Evolutionary conservation across 73 alveolate species (phyloP), one percentile per base, ranked within the genome.

Genomic region (Effrenium voratum): DNA sequence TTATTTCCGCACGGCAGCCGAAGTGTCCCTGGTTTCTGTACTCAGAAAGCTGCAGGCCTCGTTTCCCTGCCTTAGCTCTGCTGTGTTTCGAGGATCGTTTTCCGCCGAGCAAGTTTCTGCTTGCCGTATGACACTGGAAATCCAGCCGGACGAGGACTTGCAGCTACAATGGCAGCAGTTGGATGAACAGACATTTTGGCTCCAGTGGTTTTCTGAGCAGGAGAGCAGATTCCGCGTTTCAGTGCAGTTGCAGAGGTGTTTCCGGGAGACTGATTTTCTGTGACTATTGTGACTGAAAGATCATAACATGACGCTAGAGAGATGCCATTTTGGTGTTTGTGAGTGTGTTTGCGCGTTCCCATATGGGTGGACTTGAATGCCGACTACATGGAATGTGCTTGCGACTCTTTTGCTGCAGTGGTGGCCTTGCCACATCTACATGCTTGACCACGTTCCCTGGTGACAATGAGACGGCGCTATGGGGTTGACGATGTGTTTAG

Each of bases 1-100:
- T 40, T 87, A 87, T 36, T 87, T 87, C 26, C 95, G 95, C 26
- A 57, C 95, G 3, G 95, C 95, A 26, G 95, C 95, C 12, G 95
- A 72, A 28, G 95, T 59, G 26, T 87, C 95, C n/a, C 84, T 87
- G 5, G 50, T 43, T 6, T 87, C 95, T 63, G 95, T 87, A 36
- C 47, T 87, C 50, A 45, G 79, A 49, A 45, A 59, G 10, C 34
- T 87, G 50, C 95, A 72, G 34, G 43, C 49, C 32, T 38, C 86
- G 5, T 87, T 87, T 36, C 95, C 95, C 26, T 15, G 50, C 34
- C 60, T 87, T 82, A 66, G 50, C 36, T 52, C 49, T 32, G 95
- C 95, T 3, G 41, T 46, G 57, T 87, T 87, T 68, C 95, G 95
- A 3, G 95, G 95, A 22, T 60, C 95, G 28, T 87, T 87, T 63